Evolutionary conservation across 2,329 filamentous ascomycete species (phyloP), one percentile per base, ranked within the genome.

Genomic region (Talaromyces islandicus): DNA sequence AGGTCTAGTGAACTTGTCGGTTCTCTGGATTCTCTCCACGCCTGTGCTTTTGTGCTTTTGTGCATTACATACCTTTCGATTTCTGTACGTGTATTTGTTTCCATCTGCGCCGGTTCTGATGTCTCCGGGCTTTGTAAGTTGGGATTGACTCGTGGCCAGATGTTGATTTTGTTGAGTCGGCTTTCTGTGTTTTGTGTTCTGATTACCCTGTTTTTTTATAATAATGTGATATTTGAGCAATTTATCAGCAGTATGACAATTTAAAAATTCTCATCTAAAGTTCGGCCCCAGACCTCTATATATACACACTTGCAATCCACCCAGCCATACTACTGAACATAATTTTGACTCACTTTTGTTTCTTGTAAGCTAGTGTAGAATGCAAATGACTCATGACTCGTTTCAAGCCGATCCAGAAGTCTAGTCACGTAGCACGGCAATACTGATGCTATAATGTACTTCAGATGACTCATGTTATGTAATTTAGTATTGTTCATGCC

Each of bases 111-210:
- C 77, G 76, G 73, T 78, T 80, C 79, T 81, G 79, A 80, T 70
- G 79, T 81, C 78, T 80, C 78, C 77, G 72, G 54, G 63, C 64
- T 63, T 38, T 12, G 38, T 14, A 53, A 32, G 21, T 48, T 58
- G 65, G 73, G 75, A 77, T 81, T 76, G 79, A 81, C 79, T 81
- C 79, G 79, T 80, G 78, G 77, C 77, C 68, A 64, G 67, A 59
- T 64, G 63, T 60, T 63, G 61, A 56, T 59, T 51, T 64, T 63
- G 12, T 27, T 2, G 24, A 6, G 21, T 52, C 10, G 19, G 46
- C 24, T 25, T 27, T 27, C 25, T 27, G 25, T 6, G 17, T 29
- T 27, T n/a, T 27, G 12, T n/a, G 10, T 19, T 11, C 4, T 46
- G 43, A 46, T 46, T 46, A 46, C 43, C 43, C 43, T 19, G n/a